Percentiles rank a stretch among this genome's conserved stretches.
phyloP scores from a whole-genome alignment of 139 green algal species.

The Haematococcus sp. region DNA sequence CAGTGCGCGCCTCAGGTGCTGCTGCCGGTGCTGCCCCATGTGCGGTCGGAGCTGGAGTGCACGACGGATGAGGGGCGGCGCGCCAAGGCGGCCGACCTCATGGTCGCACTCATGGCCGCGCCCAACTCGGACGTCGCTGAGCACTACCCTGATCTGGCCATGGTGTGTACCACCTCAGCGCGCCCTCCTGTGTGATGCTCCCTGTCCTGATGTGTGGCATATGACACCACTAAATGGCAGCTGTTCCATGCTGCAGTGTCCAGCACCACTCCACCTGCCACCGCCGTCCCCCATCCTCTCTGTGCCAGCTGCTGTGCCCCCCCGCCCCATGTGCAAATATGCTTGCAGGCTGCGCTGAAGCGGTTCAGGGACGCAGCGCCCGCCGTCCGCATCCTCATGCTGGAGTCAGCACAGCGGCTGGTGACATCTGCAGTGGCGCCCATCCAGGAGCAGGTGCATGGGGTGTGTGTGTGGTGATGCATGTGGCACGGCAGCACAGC shows the following conservation, averaged over 20 bases:
- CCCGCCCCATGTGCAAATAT: too few relatives aligned
- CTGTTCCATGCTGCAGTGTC: too few relatives aligned
- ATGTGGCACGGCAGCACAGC: too few relatives aligned
- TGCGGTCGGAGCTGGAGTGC: conserved; percentile 54
- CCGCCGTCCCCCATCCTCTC: too few relatives aligned
- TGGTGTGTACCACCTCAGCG: too few relatives aligned
- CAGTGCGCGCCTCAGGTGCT: conserved; percentile 57
- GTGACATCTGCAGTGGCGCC: conserved; percentile 10
- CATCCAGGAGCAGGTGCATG: conserved; percentile 23
- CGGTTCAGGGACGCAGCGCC: conserved; percentile 16
- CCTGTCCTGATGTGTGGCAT: too few relatives aligned
- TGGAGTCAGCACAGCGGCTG: conserved; percentile 28
- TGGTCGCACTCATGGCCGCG: conserved; percentile 53
- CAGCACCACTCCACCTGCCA: too few relatives aligned
- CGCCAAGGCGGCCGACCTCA: conserved; percentile 47
- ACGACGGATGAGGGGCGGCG: conserved; percentile 46
- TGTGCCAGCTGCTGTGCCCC: too few relatives aligned
- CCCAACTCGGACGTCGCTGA: conserved; percentile 18
- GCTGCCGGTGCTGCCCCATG: conserved; percentile 66
- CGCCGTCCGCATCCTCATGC: conserved; percentile 31
- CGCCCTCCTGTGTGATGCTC: too few relatives aligned
- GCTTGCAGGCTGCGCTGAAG: conserved; percentile 39
- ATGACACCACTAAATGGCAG: too few relatives aligned
- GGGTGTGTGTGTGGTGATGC: background rate
- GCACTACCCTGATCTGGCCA: conserved; percentile 48